A percentile compares a stretch with the other conserved stretches of the same genome.
These are phyloP conservation scores for Chlamydomonas sp. DNA, from an alignment of 139 green algal species.

Conservation along the genomic window DNA sequence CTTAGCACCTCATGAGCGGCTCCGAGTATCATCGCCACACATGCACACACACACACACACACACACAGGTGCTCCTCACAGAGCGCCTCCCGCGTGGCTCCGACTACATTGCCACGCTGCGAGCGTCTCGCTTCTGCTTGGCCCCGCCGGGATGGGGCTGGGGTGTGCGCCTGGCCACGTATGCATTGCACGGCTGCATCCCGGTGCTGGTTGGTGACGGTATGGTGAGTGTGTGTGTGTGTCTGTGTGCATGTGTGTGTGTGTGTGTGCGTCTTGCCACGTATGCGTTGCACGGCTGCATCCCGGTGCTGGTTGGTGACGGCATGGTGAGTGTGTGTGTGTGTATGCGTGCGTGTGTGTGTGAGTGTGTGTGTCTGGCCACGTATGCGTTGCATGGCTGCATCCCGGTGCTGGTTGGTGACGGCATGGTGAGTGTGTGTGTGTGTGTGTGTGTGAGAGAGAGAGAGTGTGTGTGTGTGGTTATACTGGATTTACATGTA, in stretches of 20 bases:
- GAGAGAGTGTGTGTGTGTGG: background rate
- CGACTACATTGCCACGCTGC: no score
- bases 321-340: no score
- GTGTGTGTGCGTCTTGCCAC: background rate
- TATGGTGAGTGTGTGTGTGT: no score
- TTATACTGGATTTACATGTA: background rate
- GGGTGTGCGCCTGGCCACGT: constrained; percentile 4
- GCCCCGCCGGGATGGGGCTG: background rate
- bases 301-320: constrained; percentile 5
- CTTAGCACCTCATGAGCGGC: no score
- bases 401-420: constrained; percentile 1
- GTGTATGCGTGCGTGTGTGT: no score
- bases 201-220: constrained; percentile 1
- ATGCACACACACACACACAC: no score
- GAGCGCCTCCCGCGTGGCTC: no score
- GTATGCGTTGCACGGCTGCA: constrained; percentile 9
- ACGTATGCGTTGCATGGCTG: constrained; percentile 10
- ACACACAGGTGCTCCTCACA: no score
- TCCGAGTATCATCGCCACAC: no score
- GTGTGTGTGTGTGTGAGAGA: no score
- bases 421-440: no score
- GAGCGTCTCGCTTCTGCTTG: constrained; percentile 12
- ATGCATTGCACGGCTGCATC: constrained; percentile 9
- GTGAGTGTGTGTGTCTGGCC: background rate
- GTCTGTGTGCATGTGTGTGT: no score